phyloP scores from a whole-genome alignment of 140 eudicot species.

The Anethum foeniculum region DNA sequence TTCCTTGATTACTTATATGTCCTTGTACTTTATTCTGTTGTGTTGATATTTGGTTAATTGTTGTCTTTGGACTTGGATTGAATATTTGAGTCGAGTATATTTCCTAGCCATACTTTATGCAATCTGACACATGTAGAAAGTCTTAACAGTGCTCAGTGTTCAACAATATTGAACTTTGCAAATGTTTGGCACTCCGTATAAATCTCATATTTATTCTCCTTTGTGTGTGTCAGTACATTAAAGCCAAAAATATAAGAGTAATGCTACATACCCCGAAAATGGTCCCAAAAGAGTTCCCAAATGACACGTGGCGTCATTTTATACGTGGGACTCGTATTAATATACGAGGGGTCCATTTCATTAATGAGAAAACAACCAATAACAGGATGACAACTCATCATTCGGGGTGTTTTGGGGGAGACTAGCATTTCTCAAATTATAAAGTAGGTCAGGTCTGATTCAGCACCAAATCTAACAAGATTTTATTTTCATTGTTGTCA shows the following conservation, averaged over 20 bases:
- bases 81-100: not conserved
- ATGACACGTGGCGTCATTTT: no score
- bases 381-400: no score
- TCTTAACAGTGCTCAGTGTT: not conserved
- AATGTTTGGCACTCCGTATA: not conserved
- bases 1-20: not conserved
- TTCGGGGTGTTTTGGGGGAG: no score
- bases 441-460: not conserved
- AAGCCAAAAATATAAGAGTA: not conserved
- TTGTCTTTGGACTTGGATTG: not conserved
- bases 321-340: no score
- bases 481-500: conserved; percentile 1
- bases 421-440: no score
- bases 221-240: not conserved
- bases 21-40: not conserved
- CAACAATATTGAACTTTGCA: not conserved
- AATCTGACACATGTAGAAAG: not conserved
- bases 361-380: no score
- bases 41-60: not conserved
- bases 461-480: not conserved
- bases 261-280: no score
- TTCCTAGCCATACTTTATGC: not conserved
- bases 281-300: no score
- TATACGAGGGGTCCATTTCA: no score
- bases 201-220: not conserved